Base-by-base conservation (phyloP, 352 stramenopile genomes). In the Elongisporangium undulatum region DNA sequence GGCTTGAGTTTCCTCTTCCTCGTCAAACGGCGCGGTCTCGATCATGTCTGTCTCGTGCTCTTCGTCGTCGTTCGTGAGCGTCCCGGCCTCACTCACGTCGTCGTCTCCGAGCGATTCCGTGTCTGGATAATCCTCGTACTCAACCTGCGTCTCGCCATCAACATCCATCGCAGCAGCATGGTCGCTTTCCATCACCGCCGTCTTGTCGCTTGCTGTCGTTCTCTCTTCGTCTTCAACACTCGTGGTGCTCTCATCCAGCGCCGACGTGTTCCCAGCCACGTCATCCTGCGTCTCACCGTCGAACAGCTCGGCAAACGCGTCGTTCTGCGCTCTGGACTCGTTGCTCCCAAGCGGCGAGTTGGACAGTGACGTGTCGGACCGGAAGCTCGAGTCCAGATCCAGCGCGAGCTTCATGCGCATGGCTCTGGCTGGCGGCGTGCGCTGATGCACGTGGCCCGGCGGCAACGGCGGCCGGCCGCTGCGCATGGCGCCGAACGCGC, bases 261-360 rank as follows among this genome's bases (percentile, higher is more conserved):
- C 49, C 52, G 15, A 39, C 29, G 29, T 53, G 38, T 59, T 26
- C 52, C 45, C 59, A 56, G 2, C 12, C 56, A 65, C 12, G 51
- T 89, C 75, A 15, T 82, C 70, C 56, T 89, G 82, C 4, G 78
- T 87, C 51, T 88, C 76, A 8, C 54, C 67, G 12, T 68, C 63
- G 24, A 92, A 86, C 55, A 86, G 54, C 4, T 86, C 74, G 23
- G 64, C 61, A 41, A 79, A 79, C 22, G 79, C 63, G 41, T 76
- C 29, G 8, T 41, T 41, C 29, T 41, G 4, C 29, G 29, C 29
- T 41, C 29, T 41, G 4, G 29, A 41, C 29, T 41, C 29, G 29
- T 41, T 41, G 29, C 29, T 41, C 1, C 29, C 29, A 41, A 41
- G 29, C 8, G 29, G 29, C 9, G 29, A 41, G 29, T 41, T 41